Conservation (phyloP, 2,329 filamentous ascomycete species). For the Sclerotinia trifoliorum region DNA sequence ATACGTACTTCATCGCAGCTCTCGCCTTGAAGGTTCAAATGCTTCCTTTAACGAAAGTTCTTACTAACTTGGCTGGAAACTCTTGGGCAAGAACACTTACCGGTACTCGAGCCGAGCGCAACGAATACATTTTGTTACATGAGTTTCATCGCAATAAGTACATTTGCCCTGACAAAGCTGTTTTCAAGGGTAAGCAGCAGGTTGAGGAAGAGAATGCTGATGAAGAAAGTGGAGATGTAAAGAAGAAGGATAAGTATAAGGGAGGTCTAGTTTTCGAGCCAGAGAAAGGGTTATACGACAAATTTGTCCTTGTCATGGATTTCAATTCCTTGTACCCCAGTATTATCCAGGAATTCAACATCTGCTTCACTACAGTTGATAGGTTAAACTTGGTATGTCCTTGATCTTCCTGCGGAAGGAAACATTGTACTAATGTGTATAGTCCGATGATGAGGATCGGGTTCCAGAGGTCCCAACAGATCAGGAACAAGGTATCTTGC, state of each 20-base stretch:
- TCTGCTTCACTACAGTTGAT: conserved; percentile 97
- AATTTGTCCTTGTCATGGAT: conserved; percentile 98
- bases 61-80: conserved; percentile 96
- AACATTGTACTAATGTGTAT: conserved; percentile 32
- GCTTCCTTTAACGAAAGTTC: conserved; percentile 86
- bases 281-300: conserved; percentile 96
- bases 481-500: conserved; percentile 80
- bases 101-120: conserved; percentile 92
- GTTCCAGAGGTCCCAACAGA: conserved; percentile 83
- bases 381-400: conserved; percentile 64
- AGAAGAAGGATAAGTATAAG: conserved; percentile 99
- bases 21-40: conserved; percentile 87
- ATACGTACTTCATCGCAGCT: conserved; percentile 94
- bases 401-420: not conserved
- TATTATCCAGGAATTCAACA: conserved; percentile 99
- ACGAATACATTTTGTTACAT: conserved; percentile 98
- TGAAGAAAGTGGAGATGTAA: conserved; percentile 70
- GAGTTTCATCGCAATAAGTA: conserved; percentile 97
- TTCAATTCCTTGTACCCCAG: conserved; percentile 99
- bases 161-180: conserved; percentile 94
- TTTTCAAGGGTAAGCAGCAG: conserved; percentile 71
- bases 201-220: conserved; percentile 68
- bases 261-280: conserved; percentile 98
- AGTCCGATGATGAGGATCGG: conserved; percentile 77
- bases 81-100: conserved; percentile 96